Conservation (phyloP, 2,329 filamentous ascomycete genomes). For the Phoma sp. region DNA sequence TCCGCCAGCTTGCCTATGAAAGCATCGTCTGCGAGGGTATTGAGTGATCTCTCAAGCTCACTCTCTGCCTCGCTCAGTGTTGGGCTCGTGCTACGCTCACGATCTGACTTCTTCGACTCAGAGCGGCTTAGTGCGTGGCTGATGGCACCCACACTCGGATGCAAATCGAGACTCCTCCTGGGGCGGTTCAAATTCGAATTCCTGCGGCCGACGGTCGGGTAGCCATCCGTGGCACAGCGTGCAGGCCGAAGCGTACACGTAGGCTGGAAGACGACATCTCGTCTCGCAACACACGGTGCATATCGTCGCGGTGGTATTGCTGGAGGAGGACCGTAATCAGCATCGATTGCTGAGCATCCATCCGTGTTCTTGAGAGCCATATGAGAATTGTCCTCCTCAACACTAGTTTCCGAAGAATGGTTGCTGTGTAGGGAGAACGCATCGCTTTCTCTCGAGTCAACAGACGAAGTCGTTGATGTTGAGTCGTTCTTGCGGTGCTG, state of each 20-base stretch:
- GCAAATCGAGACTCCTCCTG: conserved; percentile 22
- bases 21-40: conserved; percentile 34
- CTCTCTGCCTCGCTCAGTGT: conserved; percentile 56
- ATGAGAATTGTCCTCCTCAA: conserved; percentile 39
- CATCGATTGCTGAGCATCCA: not conserved
- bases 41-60: conserved; percentile 45
- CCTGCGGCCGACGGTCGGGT: conserved; percentile 28
- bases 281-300: conserved; percentile 29
- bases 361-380: conserved; percentile 13
- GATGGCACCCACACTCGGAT: conserved; percentile 29
- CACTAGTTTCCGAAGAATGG: conserved; percentile 49
- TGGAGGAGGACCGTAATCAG: conserved; percentile 19
- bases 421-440: conserved; percentile 49
- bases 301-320: conserved; percentile 33
- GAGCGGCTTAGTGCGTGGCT: conserved; percentile 32
- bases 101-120: conserved; percentile 24
- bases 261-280: conserved; percentile 33
- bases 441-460: conserved; percentile 46
- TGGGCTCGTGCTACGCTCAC: conserved; percentile 43
- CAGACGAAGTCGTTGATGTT: conserved; percentile 42
- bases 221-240: conserved; percentile 19
- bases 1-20: conserved; percentile 51
- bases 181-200: conserved; percentile 27
- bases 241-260: conserved; percentile 30
- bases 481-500: conserved; percentile 21